Percentiles rank a stretch among this genome's conserved stretches.
phyloP scores from a whole-genome alignment of 257 asterid genomes.

The Forsythia viridissima region DNA sequence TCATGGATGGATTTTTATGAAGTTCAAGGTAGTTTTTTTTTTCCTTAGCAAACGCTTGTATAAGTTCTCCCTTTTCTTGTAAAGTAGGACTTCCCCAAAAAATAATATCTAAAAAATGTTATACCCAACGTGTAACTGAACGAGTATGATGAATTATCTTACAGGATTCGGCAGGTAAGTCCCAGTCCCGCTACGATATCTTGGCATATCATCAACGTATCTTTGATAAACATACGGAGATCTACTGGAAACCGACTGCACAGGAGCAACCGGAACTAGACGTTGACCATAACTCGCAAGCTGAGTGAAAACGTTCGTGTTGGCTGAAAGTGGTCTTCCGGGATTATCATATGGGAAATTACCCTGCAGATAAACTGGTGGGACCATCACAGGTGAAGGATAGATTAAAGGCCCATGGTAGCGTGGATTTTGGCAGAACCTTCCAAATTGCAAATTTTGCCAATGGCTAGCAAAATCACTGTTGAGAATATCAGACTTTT shows the following conservation, averaged over 20 bases:
- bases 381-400: slow-evolving; percentile 83
- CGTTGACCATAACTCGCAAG: slow-evolving; percentile 68
- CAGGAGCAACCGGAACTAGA: slow-evolving; percentile 66
- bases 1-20: not conserved
- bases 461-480: slow-evolving; percentile 93
- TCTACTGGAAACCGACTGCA: slow-evolving; percentile 64
- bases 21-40: not conserved
- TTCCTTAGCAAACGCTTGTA: not conserved
- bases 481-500: slow-evolving; percentile 73
- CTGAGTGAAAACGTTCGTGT: slow-evolving; percentile 64
- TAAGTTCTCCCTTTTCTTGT: not conserved
- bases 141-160: slow-evolving; percentile 40
- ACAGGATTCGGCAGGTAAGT: slow-evolving; percentile 97
- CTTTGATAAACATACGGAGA: slow-evolving; percentile 68
- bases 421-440: slow-evolving; percentile 79
- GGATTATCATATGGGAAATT: slow-evolving; percentile 77
- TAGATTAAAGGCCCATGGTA: slow-evolving; percentile 52
- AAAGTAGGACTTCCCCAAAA: not conserved
- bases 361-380: slow-evolving; percentile 80
- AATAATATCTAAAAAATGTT: not conserved
- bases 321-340: slow-evolving; percentile 70
- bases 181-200: slow-evolving; percentile 95
- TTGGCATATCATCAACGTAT: slow-evolving; percentile 72
- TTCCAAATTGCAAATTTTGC: slow-evolving; percentile 87
- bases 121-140: slow-evolving; percentile 8